Conservation (phyloP, 192 early-diverging fungal genomes). For the Coemansia sp. region DNA sequence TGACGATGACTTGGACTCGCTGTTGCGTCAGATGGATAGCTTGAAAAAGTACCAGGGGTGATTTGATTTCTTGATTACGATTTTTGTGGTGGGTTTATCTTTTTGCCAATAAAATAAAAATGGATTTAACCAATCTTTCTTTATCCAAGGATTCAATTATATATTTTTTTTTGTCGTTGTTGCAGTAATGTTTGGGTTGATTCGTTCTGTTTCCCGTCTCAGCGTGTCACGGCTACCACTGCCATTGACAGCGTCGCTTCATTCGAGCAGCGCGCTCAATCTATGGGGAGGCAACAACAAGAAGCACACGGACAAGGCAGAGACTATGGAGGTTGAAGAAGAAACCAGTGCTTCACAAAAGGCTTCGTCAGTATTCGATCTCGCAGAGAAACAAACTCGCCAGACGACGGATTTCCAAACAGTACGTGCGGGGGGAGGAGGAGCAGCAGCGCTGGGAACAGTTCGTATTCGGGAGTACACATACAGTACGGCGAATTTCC, state of each 20-base stretch:
- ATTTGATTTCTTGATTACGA: too few relatives aligned
- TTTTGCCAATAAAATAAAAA: background rate
- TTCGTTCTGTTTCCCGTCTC: background rate
- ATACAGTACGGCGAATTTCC: conserved; percentile 67
- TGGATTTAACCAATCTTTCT: too few relatives aligned
- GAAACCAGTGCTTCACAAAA: background rate
- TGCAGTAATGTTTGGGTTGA: conserved; percentile 11
- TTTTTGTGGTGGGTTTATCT: too few relatives aligned
- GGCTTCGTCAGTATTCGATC: background rate
- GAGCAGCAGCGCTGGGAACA: too few relatives aligned
- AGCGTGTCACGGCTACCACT: too few relatives aligned
- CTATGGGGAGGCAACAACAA: too few relatives aligned
- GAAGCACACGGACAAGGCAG: too few relatives aligned
- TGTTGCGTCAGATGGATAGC: conserved; percentile 82
- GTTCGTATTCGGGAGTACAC: conserved; percentile 24
- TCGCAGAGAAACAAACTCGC: background rate
- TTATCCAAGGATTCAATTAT: too few relatives aligned
- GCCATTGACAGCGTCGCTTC: too few relatives aligned
- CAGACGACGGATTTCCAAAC: conserved; percentile 9
- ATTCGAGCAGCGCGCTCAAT: too few relatives aligned
- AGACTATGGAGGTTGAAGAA: too few relatives aligned
- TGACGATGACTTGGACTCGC: conserved; percentile 73
- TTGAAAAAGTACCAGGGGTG: conserved; percentile 75
- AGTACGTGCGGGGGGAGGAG: conserved; percentile 15
- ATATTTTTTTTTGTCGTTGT: background rate